phyloP scores from a whole-genome alignment of 257 asterid genomes.

The Handroanthus guayacan region DNA sequence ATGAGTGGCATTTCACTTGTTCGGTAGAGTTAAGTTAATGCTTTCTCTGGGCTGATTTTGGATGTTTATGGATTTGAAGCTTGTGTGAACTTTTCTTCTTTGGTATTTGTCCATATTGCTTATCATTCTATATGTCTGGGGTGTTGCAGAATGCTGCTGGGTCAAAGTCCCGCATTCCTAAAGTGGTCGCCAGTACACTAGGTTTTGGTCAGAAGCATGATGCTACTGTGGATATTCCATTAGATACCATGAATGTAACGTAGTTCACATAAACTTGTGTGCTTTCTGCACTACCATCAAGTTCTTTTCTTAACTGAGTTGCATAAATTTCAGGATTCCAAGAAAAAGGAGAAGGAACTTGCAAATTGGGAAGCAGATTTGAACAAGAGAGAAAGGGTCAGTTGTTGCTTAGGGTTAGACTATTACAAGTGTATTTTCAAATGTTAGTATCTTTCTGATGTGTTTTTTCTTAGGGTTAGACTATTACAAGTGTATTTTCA shows the following conservation, averaged over 20 bases:
- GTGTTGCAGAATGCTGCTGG: conserved; percentile 76
- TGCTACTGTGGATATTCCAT: conserved; percentile 94
- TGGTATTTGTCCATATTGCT: conserved; percentile 21
- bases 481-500: conserved; percentile 1
- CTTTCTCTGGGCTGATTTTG: neutral
- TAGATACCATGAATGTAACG: conserved; percentile 79
- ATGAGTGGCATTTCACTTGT: conserved; percentile 2
- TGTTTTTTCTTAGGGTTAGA: neutral
- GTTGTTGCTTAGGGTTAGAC: conserved; percentile 32
- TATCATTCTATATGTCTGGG: conserved; percentile 22
- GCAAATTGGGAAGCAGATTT: conserved; percentile 89
- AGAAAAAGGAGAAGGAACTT: conserved; percentile 79
- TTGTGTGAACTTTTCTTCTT: neutral
- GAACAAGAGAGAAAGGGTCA: conserved; percentile 86
- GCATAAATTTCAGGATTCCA: conserved; percentile 66
- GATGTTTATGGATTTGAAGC: neutral
- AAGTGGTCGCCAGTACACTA: conserved; percentile 78
- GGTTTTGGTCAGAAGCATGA: conserved; percentile 97
- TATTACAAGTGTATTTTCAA: neutral
- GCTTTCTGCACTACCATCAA: conserved; percentile 21
- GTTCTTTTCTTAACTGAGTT: conserved; percentile 29
- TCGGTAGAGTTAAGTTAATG: neutral
- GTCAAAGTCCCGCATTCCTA: conserved; percentile 81
- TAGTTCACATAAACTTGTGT: conserved; percentile 22
- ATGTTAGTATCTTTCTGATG: neutral